Evolutionary conservation across 2,329 filamentous ascomycete genomes (phyloP).

Genomic region (Thelonectria blattea): DNA sequence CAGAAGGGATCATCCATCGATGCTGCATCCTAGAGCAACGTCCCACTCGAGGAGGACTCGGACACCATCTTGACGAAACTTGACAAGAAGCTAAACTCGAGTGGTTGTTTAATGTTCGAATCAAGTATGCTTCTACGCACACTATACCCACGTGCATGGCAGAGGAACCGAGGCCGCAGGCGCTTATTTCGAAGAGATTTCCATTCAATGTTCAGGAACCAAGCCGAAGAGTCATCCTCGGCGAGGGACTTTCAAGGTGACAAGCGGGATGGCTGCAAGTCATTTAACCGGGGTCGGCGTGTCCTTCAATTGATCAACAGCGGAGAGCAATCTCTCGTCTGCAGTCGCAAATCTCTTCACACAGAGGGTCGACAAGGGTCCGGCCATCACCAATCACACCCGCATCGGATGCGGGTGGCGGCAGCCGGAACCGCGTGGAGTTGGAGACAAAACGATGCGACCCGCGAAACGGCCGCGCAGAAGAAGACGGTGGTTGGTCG

Average conservation of each 20-base stretch:
- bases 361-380: conserved; percentile 29
- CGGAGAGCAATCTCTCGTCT: conserved; percentile 26
- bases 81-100: conserved; percentile 19
- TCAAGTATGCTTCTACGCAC: too few relatives aligned
- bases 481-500: conserved; percentile 25
- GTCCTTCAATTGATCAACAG: conserved; percentile 7
- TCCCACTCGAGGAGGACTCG: conserved; percentile 17
- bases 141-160: not conserved
- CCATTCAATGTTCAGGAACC: not conserved
- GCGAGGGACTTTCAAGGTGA: too few relatives aligned
- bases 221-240: not conserved
- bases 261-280: conserved; percentile 5
- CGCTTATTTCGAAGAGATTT: conserved; percentile 2
- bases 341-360: conserved; percentile 32
- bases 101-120: not conserved
- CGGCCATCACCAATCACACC: conserved; percentile 34
- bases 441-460: conserved; percentile 19
- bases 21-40: conserved; percentile 26
- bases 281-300: conserved; percentile 5
- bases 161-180: not conserved
- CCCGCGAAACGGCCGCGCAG: conserved; percentile 22
- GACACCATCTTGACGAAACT: conserved; percentile 4
- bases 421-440: conserved; percentile 29
- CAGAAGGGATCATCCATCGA: conserved; percentile 30
- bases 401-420: conserved; percentile 25